These are phyloP conservation scores for Verticillium klebahnii DNA, from an alignment of 2,329 filamentous ascomycete species.

Conservation along the genomic window DNA sequence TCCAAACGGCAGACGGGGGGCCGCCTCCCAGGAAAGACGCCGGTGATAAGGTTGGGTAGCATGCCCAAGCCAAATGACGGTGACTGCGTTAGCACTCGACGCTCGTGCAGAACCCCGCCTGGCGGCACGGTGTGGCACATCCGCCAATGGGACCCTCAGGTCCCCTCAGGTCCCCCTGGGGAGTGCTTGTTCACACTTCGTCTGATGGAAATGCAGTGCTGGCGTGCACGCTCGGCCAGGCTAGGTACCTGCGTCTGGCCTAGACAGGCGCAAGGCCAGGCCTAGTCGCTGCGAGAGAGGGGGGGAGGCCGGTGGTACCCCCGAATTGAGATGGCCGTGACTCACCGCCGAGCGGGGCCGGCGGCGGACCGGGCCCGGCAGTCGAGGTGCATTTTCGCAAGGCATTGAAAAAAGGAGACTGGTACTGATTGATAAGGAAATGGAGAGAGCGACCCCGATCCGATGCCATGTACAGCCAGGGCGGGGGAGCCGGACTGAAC, in stretches of 20 bases:
- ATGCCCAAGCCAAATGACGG: too few species aligned
- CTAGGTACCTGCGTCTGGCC: background rate
- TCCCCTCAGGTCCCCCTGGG: background rate
- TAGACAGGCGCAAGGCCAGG: background rate
- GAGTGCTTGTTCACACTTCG: background rate
- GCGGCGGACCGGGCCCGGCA: background rate
- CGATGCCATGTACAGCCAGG: background rate
- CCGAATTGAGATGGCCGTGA: background rate
- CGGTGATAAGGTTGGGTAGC: background rate
- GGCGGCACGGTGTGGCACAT: too few species aligned
- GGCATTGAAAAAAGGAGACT: background rate
- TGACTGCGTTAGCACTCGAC: too few species aligned
- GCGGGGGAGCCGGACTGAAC: background rate
- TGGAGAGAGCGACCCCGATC: background rate
- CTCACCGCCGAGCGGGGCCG: background rate
- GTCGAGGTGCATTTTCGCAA: background rate
- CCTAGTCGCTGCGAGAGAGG: background rate
- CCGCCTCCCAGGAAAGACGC: background rate
- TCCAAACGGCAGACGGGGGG: background rate
- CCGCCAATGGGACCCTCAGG: background rate
- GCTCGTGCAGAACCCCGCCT: too few species aligned
- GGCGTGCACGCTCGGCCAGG: background rate
- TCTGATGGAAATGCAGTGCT: background rate
- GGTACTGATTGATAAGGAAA: background rate
- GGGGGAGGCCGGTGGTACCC: background rate